Evolutionary conservation across 2,329 filamentous ascomycete genomes (phyloP).

Genomic region (Aureobasidium mangrovei): DNA sequence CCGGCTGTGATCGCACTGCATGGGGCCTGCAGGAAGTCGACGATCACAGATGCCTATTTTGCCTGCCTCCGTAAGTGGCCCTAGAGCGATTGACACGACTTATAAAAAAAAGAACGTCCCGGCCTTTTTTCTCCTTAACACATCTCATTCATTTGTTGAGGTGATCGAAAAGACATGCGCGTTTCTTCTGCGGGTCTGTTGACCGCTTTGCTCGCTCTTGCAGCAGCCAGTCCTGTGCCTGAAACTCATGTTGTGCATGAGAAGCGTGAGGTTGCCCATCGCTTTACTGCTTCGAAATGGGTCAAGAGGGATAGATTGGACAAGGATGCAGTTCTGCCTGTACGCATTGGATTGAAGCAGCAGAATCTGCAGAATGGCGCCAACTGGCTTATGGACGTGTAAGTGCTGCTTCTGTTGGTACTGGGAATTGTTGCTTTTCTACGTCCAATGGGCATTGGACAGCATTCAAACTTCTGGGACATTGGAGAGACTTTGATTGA

Average conservation of each 20-base stretch:
- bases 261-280: conserved; percentile 25
- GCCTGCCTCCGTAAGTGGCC: conserved; percentile 7
- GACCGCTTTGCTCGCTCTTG: conserved; percentile 2
- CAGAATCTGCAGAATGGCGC: conserved; percentile 35
- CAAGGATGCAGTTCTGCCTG: conserved; percentile 31
- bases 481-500: neutral
- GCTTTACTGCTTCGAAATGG: conserved; percentile 28
- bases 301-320: conserved; percentile 30
- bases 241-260: conserved; percentile 35
- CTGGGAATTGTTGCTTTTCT: neutral
- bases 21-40: conserved; percentile 7
- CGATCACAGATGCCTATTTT: conserved; percentile 6
- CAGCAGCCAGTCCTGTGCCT: conserved; percentile 6
- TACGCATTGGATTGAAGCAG: conserved; percentile 41
- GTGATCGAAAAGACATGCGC: conserved; percentile 1
- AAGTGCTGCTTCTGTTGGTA: neutral
- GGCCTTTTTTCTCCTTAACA: neutral
- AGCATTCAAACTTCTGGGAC: neutral
- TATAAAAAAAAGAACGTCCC: neutral
- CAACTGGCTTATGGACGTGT: conserved; percentile 26
- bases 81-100: neutral
- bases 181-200: conserved; percentile 5
- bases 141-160: conserved; percentile 1
- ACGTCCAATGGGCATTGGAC: neutral
- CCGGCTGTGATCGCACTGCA: neutral